A percentile compares a stretch with the other conserved stretches of the same genome.
These are phyloP conservation scores for Schizonepeta tenuifolia DNA, from an alignment of 257 asterid genomes.

Conservation along the genomic window DNA sequence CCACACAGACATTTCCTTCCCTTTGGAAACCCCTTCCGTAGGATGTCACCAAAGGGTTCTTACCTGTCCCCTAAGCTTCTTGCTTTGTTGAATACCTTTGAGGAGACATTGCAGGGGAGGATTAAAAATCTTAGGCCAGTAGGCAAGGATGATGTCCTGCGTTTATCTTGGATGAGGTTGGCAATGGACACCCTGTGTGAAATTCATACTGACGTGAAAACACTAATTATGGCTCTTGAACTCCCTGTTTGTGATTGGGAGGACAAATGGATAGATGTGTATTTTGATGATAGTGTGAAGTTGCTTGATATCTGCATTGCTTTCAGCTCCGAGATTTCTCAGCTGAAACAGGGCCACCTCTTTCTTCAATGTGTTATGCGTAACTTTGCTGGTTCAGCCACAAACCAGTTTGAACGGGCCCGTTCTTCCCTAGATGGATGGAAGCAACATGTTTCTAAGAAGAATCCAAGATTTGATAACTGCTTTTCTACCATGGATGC, in stretches of 20 bases:
- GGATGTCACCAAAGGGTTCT: slow-evolving; percentile 65
- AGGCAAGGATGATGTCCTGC: slow-evolving; percentile 57
- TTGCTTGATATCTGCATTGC: slow-evolving; percentile 80
- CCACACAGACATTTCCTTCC: slow-evolving; percentile 64
- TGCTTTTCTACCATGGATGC: slow-evolving; percentile 64
- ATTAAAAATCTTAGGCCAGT: slow-evolving; percentile 66
- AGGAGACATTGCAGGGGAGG: slow-evolving; percentile 62
- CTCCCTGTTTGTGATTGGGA: slow-evolving; percentile 85
- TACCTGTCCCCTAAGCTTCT: slow-evolving; percentile 65
- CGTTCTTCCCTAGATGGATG: slow-evolving; percentile 72
- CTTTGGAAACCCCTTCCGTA: slow-evolving; percentile 84
- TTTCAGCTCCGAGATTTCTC: slow-evolving; percentile 79
- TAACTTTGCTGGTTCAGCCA: slow-evolving; percentile 42
- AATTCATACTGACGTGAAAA: slow-evolving; percentile 70
- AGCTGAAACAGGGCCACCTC: slow-evolving; percentile 79
- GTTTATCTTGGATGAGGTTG: slow-evolving; percentile 74
- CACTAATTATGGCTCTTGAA: slow-evolving; percentile 69
- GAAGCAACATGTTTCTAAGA: slow-evolving; percentile 62
- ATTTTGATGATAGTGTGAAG: slow-evolving; percentile 73
- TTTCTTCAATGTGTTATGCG: slow-evolving; percentile 62
- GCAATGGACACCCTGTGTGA: slow-evolving; percentile 68
- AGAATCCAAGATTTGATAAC: slow-evolving; percentile 66
- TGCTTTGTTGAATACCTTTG: slow-evolving; percentile 63
- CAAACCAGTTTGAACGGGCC: slow-evolving; percentile 61
- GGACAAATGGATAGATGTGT: slow-evolving; percentile 83